These are phyloP conservation scores for Baorangia bicolor DNA, from an alignment of 768 basidiomycete species.

Conservation along the genomic window DNA sequence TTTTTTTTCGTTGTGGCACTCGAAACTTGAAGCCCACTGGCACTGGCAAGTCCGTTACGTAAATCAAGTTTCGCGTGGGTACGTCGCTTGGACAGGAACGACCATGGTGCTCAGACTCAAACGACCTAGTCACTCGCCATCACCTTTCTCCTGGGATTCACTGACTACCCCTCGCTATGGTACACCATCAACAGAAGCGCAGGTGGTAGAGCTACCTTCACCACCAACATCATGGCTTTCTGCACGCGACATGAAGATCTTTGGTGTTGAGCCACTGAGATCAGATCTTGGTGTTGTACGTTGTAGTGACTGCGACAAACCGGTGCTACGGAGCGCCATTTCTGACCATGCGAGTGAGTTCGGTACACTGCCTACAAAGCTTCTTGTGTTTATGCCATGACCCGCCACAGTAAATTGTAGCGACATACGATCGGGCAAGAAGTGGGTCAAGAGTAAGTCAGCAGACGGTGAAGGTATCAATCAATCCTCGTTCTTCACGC, in stretches of 20 bases:
- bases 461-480: conserved; percentile 46
- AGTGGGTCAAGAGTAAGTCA: conserved; percentile 54
- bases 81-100: conserved; percentile 1
- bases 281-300: conserved; percentile 65
- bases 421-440: conserved; percentile 55
- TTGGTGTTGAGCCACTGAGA: conserved; percentile 72
- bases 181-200: conserved; percentile 35
- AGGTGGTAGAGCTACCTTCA: conserved; percentile 49
- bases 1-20: not conserved
- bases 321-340: conserved; percentile 71
- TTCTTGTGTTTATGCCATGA: conserved; percentile 6
- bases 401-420: conserved; percentile 54
- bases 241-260: conserved; percentile 85
- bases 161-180: conserved; percentile 29
- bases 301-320: conserved; percentile 82
- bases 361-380: not conserved
- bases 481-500: not conserved
- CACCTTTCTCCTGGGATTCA: conserved; percentile 66
- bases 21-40: not conserved
- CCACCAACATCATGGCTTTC: conserved; percentile 86
- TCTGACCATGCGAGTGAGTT: conserved; percentile 72
- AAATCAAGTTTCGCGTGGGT: conserved; percentile 4
- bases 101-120: conserved; percentile 46
- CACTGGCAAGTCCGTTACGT: conserved; percentile 16
- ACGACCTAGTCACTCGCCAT: conserved; percentile 41